Percentiles rank a stretch among this genome's conserved stretches.
Conservation (phyloP, 371 early-diverging fungal genomes). For the Funneliformis caledonium region DNA sequence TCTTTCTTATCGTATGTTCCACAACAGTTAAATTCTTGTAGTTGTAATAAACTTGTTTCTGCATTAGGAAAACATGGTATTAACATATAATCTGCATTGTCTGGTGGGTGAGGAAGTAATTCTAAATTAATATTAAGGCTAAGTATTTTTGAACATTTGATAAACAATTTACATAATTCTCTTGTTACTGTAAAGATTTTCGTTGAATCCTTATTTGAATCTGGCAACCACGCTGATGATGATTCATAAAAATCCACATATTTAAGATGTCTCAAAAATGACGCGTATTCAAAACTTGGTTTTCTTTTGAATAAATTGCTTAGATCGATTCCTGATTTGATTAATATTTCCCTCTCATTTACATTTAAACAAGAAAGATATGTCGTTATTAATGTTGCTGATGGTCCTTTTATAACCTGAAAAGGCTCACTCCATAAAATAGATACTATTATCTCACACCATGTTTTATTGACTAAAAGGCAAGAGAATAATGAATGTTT, state of each 20-base stretch:
- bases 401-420: neutral
- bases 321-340: neutral
- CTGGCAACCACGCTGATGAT: neutral
- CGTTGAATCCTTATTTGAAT: neutral
- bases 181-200: neutral
- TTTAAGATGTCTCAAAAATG: slow-evolving; percentile 5
- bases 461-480: slow-evolving; percentile 19
- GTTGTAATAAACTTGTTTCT: neutral
- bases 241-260: neutral
- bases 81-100: neutral
- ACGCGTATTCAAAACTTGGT: slow-evolving; percentile 21
- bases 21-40: slow-evolving; percentile 26
- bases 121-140: neutral
- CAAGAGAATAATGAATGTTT: slow-evolving; percentile 15
- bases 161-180: slow-evolving; percentile 22
- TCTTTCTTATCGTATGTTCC: slow-evolving; percentile 24
- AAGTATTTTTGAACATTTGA: neutral
- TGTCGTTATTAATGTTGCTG: neutral
- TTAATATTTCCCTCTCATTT: neutral
- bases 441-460: slow-evolving; percentile 17
- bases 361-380: slow-evolving; percentile 7
- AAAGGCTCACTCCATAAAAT: slow-evolving; percentile 32
- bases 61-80: slow-evolving; percentile 25
- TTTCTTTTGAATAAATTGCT: neutral
- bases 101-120: neutral